Base-by-base conservation (phyloP, 331 rosid species). In the Quercus phellos region DNA sequence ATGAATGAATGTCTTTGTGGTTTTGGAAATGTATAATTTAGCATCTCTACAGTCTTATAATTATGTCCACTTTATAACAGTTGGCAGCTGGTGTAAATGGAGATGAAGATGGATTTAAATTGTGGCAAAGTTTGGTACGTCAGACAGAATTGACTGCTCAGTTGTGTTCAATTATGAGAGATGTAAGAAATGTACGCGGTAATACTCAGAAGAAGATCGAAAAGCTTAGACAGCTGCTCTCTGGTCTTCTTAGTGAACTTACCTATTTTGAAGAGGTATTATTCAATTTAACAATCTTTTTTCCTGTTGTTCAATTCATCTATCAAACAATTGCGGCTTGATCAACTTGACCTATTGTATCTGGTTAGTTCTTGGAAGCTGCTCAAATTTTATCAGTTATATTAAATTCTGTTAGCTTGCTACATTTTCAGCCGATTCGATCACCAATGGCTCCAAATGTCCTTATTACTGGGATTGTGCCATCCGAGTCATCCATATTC, bases 141-240 rank as follows among this genome's bases (percentile, higher is more conserved):
- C 99, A 95, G 89, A 95, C 98, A 70, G 98, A 95, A 82, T 74
- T 95, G 81, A 93, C 94, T 78, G 99, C 99, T 69, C 98, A 93
- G 60, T 85, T 95, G 88, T 91, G 99, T 74, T 88, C 99, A 70
- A 91, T 95, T 75, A 85, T 81, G 64, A 91, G 97, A 88, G 99
- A 95, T 81, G 96, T 95, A 58, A 88, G 98, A 78, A 90, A 93
- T 61, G 94, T 90, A 3, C 96, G 99, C 10, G 99, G 98, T 24
- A 95, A 95, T 85, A 93, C 98, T 43, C 98, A 95, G 77, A 93
- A 93, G 90, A 95, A 95, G 89, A 95, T 89, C 43, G 97, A 95
- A 90, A 95, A 93, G 89, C 99, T 95, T 80, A 90, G 97, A 72
- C 97, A 95, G 82, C 82, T 95, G 81, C 98, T 95, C 66, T 90